These are phyloP conservation scores for Ustilago crameri DNA, from an alignment of 1,284 basidiomycete species.

Conservation along the genomic window DNA sequence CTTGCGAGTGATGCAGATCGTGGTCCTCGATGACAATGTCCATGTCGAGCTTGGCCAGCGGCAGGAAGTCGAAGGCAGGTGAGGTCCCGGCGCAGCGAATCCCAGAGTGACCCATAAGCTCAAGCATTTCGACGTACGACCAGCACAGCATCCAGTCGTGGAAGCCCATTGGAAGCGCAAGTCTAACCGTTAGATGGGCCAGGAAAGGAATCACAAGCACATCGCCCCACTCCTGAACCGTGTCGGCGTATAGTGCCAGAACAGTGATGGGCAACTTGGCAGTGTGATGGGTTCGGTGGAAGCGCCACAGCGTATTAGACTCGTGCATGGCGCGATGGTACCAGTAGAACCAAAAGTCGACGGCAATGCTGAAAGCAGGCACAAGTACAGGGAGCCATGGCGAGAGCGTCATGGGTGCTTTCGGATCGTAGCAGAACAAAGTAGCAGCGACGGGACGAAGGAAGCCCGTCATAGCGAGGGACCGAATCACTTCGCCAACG, in stretches of 20 bases:
- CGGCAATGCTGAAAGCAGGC: slow-evolving; percentile 37
- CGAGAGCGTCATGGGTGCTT: slow-evolving; percentile 32
- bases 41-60: slow-evolving; percentile 44
- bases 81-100: slow-evolving; percentile 49
- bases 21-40: slow-evolving; percentile 67
- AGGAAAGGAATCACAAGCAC: slow-evolving; percentile 51
- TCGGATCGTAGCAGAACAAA: slow-evolving; percentile 49
- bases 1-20: slow-evolving; percentile 63
- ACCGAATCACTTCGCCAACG: slow-evolving; percentile 34
- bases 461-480: slow-evolving; percentile 36
- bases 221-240: slow-evolving; percentile 58
- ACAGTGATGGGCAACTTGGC: slow-evolving; percentile 58
- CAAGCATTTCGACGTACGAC: slow-evolving; percentile 48
- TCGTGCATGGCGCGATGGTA: slow-evolving; percentile 64
- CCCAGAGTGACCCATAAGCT: slow-evolving; percentile 60
- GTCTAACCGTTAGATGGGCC: slow-evolving; percentile 29
- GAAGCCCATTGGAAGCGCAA: slow-evolving; percentile 29
- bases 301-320: slow-evolving; percentile 49
- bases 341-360: slow-evolving; percentile 64
- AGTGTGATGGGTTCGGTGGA: slow-evolving; percentile 52
- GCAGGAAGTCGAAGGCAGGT: slow-evolving; percentile 34
- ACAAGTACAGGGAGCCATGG: slow-evolving; percentile 54
- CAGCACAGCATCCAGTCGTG: slow-evolving; percentile 50
- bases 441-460: slow-evolving; percentile 49
- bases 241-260: slow-evolving; percentile 54